phyloP scores from a whole-genome alignment of 345 rosid genomes.

The Acer saccharum region DNA sequence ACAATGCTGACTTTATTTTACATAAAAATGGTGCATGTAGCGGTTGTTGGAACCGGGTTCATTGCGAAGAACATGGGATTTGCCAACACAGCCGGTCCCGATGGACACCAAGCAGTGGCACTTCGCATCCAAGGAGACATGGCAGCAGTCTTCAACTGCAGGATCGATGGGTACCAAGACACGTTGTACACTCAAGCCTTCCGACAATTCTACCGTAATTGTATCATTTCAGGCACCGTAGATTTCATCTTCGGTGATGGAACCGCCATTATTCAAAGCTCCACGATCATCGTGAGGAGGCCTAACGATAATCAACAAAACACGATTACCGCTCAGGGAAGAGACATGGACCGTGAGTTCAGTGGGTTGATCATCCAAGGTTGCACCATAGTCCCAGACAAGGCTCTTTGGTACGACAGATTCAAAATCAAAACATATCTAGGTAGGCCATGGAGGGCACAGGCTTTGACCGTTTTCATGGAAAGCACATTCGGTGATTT shows the following conservation, averaged over 20 bases:
- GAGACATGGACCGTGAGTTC: slow-evolving; percentile 25
- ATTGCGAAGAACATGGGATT: slow-evolving; percentile 62
- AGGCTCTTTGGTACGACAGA: slow-evolving; percentile 36
- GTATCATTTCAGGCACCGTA: slow-evolving; percentile 66
- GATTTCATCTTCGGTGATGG: slow-evolving; percentile 85
- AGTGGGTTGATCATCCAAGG: slow-evolving; percentile 69
- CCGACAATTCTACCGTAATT: slow-evolving; percentile 71
- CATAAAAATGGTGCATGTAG: slow-evolving; percentile 30
- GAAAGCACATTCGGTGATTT: slow-evolving; percentile 60
- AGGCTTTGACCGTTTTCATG: slow-evolving; percentile 57
- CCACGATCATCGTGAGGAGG: slow-evolving; percentile 56
- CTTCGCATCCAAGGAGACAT: slow-evolving; percentile 54
- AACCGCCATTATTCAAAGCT: slow-evolving; percentile 60
- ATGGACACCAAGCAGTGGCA: slow-evolving; percentile 75
- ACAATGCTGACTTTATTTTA: background rate
- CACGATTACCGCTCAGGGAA: slow-evolving; percentile 69
- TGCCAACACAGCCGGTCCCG: slow-evolving; percentile 73
- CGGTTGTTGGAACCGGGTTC: slow-evolving; percentile 59
- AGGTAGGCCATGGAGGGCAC: slow-evolving; percentile 81
- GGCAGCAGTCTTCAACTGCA: slow-evolving; percentile 56
- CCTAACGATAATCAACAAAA: slow-evolving; percentile 47
- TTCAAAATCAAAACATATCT: slow-evolving; percentile 48
- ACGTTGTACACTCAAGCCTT: slow-evolving; percentile 56
- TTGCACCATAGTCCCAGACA: slow-evolving; percentile 77
- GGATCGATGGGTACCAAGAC: slow-evolving; percentile 76